Evolutionary conservation across 2,329 filamentous ascomycete genomes (phyloP).

Genomic region (Penicillium capsulatum): DNA sequence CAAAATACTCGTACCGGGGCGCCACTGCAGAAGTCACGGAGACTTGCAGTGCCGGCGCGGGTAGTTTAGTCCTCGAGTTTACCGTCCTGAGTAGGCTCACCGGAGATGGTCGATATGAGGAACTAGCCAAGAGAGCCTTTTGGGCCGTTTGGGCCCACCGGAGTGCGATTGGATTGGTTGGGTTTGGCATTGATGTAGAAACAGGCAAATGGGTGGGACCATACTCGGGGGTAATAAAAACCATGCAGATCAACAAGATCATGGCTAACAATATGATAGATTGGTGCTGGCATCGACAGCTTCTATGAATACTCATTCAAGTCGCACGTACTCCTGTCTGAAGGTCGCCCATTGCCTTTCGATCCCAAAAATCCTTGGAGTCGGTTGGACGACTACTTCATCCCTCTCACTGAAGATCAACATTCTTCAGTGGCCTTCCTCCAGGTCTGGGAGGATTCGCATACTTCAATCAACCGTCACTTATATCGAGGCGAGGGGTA

Average conservation of each 20-base stretch:
- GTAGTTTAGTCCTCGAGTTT: conserved; percentile 89
- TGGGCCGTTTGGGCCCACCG: conserved; percentile 93
- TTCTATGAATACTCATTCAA: conserved; percentile 99
- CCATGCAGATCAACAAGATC: background rate
- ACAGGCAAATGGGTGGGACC: conserved; percentile 82
- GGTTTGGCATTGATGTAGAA: conserved; percentile 88
- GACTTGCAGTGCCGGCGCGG: conserved; percentile 95
- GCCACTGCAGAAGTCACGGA: conserved; percentile 73
- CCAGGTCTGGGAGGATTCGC: conserved; percentile 76
- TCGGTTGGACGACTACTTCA: conserved; percentile 61
- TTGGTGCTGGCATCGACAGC: conserved; percentile 93
- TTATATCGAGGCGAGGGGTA: conserved; percentile 71
- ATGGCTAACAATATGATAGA: conserved; percentile 42
- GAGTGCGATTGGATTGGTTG: conserved; percentile 81
- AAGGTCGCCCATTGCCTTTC: conserved; percentile 49
- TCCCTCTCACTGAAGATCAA: conserved; percentile 59
- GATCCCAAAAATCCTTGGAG: conserved; percentile 41
- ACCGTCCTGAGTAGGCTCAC: conserved; percentile 84
- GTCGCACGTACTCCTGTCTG: conserved; percentile 83
- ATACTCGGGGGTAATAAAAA: conserved; percentile 62
- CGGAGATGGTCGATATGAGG: conserved; percentile 81
- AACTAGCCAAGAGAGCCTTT: conserved; percentile 84
- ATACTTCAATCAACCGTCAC: conserved; percentile 82
- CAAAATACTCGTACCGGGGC: conserved; percentile 13
- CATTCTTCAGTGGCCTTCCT: conserved; percentile 76